Evolutionary conservation across 495 filamentous ascomycete genomes (phyloP), one percentile per base, ranked within the genome.

Genomic region (Hyaloscypha hepaticicola): DNA sequence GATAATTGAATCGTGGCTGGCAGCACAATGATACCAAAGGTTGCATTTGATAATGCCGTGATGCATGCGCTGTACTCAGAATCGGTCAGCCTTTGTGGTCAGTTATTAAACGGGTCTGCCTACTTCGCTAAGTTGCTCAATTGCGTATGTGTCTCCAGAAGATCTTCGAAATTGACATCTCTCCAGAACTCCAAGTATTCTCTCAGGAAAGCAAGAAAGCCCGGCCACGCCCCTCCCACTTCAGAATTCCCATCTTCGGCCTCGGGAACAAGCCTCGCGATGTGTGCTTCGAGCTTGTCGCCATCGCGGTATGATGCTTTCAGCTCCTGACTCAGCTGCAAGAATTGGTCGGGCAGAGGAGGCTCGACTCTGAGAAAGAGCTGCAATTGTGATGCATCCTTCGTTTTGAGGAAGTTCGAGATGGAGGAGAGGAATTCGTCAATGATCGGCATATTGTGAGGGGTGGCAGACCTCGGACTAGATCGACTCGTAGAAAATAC

Each of bases 171-270:
- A 70, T 92, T 83, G 24, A 92, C 85, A 68, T 94, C 90, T 49
- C 91, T 82, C 75, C 93, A 82, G 70, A 91, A 97, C 33, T 79
- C 78, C 57, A 96, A 81, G 69, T 95, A 97, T 27, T 88, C 84
- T 70, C 84, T 88, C 72, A 94, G 82, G 71, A 96, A 94, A 0
- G 84, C 82, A 33, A 86, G 79, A 70, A 96, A 94, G 0, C 87
- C 83, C 0, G 84, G 81, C 89, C 91, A 95, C 1, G 89, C 79
- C 12, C 84, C 84, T 22, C 86, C 85, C 12, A 45, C 38, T 67
- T 86, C 83, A 27, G 80, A 80, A 53, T 76, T 78, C 65, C 78
- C 78, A n/a, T 87, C 72, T 0, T 72, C 70, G 63, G 75, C 74
- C 72, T 84, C 77, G 60, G 88, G 75, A 45, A 95, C 80, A 27